Conservation (phyloP, 345 rosid genomes). For the Acer saccharum region DNA sequence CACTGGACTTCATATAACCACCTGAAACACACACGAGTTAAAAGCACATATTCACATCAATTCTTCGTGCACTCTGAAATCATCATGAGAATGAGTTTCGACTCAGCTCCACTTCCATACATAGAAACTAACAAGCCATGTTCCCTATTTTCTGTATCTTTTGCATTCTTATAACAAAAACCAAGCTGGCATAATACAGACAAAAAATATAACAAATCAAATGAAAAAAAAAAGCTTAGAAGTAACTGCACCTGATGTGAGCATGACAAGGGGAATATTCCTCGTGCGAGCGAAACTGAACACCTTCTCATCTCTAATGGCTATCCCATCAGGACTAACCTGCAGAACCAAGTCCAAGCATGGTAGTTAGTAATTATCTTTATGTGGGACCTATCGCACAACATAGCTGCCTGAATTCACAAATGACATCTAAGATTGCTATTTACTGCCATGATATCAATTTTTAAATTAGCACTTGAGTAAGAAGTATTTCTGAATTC, state of each 20-base stretch:
- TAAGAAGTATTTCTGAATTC: neutral
- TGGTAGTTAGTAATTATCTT: neutral
- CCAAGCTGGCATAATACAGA: neutral
- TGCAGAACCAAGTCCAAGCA: conserved; percentile 36
- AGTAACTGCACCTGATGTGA: conserved; percentile 73
- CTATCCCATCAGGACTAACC: conserved; percentile 80
- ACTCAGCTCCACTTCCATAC: neutral
- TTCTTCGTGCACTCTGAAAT: neutral
- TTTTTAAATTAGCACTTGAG: neutral
- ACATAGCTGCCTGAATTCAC: neutral
- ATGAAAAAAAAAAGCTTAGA: too few relatives aligned
- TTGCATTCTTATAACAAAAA: neutral
- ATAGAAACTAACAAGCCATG: neutral
- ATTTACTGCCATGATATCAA: neutral
- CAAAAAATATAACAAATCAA: neutral
- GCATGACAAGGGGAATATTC: conserved; percentile 76
- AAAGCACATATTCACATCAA: neutral
- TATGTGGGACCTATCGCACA: neutral
- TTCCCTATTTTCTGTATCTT: neutral
- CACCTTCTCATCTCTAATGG: conserved; percentile 83
- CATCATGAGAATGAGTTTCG: neutral
- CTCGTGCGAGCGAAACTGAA: conserved; percentile 77
- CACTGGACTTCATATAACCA: conserved; percentile 95
- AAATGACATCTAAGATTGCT: neutral
- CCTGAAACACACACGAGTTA: conserved; percentile 49